Conservation (phyloP, 2,329 filamentous ascomycete genomes). For the Calonectria honghensis region DNA sequence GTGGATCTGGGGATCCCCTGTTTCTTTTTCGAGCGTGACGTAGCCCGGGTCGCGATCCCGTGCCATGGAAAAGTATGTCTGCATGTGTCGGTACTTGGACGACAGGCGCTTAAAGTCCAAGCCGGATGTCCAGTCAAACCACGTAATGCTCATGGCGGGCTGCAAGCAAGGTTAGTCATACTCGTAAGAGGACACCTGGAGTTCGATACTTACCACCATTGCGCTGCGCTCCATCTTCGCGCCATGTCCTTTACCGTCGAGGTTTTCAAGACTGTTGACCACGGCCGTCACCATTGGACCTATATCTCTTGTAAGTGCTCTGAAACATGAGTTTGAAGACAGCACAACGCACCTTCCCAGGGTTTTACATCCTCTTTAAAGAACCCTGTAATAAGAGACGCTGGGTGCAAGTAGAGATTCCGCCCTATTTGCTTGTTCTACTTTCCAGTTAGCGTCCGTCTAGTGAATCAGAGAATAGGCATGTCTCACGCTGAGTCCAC, state of each 20-base stretch:
- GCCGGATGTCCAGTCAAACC: slow-evolving; percentile 29
- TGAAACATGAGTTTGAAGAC: not conserved
- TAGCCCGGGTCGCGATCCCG: slow-evolving; percentile 35
- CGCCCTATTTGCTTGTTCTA: slow-evolving; percentile 38
- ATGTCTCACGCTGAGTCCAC: not conserved
- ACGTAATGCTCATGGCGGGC: slow-evolving; percentile 3
- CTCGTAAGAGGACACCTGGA: not conserved
- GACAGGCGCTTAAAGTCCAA: slow-evolving; percentile 32
- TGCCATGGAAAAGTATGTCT: slow-evolving; percentile 29
- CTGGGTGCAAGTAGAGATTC: slow-evolving; percentile 38
- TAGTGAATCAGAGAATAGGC: not conserved
- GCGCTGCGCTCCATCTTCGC: slow-evolving; percentile 30
- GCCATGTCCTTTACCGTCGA: slow-evolving; percentile 38
- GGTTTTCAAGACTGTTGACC: slow-evolving; percentile 34
- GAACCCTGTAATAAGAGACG: slow-evolving; percentile 27
- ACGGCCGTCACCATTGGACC: slow-evolving; percentile 31
- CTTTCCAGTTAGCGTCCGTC: not conserved
- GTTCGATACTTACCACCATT: slow-evolving; percentile 30
- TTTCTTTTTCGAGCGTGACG: slow-evolving; percentile 25
- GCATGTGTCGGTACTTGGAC: slow-evolving; percentile 29
- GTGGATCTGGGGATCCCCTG: slow-evolving; percentile 23
- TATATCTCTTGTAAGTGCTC: not conserved
- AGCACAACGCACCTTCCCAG: slow-evolving; percentile 29
- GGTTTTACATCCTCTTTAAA: slow-evolving; percentile 31
- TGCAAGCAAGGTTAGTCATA: not conserved